A percentile compares a stretch with the other conserved stretches of the same genome.
Evolutionary conservation across 2,329 filamentous ascomycete species (phyloP).

Genomic region (Fusarium ramigenum): DNA sequence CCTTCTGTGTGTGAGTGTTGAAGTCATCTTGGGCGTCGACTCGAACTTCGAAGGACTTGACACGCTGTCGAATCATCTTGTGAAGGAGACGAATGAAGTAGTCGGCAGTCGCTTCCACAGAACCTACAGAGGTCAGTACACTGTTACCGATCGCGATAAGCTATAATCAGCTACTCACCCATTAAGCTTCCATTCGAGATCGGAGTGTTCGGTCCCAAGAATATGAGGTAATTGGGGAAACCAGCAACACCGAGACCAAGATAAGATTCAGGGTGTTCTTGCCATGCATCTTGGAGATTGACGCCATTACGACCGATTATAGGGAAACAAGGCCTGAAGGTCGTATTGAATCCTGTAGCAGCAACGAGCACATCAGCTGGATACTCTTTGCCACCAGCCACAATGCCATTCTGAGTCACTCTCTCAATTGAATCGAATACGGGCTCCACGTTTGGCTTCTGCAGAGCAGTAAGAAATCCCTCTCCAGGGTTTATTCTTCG

Average conservation of each 20-base stretch:
- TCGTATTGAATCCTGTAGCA: conserved; percentile 66
- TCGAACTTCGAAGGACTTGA: neutral
- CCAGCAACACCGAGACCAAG: conserved; percentile 62
- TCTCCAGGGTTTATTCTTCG: conserved; percentile 61
- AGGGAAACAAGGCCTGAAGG: conserved; percentile 62
- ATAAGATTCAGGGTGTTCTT: conserved; percentile 58
- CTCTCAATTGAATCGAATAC: conserved; percentile 50
- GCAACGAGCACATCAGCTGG: conserved; percentile 65
- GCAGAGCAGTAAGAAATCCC: conserved; percentile 58
- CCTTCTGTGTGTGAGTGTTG: neutral
- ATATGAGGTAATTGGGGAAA: conserved; percentile 65
- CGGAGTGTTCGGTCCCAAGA: conserved; percentile 53
- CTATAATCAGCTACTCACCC: neutral
- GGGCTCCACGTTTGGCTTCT: conserved; percentile 58
- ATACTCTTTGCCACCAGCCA: conserved; percentile 55
- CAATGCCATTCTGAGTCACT: conserved; percentile 57
- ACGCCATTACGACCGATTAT: conserved; percentile 57
- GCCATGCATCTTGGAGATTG: conserved; percentile 61
- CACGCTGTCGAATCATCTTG: neutral
- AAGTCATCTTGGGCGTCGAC: neutral
- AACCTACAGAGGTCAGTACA: neutral
- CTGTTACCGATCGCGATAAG: too few relatives aligned
- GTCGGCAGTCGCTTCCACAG: neutral
- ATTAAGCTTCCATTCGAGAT: conserved; percentile 44
- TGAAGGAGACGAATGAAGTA: neutral